Evolutionary conservation across 345 rosid species (phyloP).

Genomic region (Linum usitatissimum): DNA sequence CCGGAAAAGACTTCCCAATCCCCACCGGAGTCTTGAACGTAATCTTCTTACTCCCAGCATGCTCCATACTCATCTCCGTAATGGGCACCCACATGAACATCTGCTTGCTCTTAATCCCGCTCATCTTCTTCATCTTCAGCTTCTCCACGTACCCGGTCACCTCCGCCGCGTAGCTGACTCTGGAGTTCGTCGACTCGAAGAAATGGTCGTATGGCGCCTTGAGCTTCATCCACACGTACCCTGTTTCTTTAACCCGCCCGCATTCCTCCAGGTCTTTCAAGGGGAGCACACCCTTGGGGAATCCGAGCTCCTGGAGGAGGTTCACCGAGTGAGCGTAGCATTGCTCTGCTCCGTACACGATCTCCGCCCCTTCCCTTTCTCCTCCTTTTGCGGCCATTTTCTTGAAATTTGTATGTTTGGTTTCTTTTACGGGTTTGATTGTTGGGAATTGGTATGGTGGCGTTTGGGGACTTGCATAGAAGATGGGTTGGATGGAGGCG

Average conservation of each 20-base stretch:
- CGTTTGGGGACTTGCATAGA: neutral
- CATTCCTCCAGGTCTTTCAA: constrained; percentile 76
- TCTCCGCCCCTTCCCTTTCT: constrained; percentile 59
- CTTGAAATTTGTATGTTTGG: neutral
- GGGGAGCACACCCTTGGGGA: constrained; percentile 83
- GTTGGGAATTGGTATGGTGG: neutral
- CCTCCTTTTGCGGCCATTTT: constrained; percentile 15
- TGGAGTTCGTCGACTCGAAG: constrained; percentile 44
- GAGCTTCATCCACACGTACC: constrained; percentile 91
- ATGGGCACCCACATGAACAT: constrained; percentile 83
- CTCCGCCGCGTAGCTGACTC: constrained; percentile 56
- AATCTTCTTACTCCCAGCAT: constrained; percentile 41
- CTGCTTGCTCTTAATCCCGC: constrained; percentile 83
- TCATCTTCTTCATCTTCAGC: constrained; percentile 81
- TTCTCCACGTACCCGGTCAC: constrained; percentile 80
- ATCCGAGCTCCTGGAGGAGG: constrained; percentile 74
- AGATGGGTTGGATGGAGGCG: neutral
- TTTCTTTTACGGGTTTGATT: neutral
- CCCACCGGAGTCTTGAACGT: constrained; percentile 87
- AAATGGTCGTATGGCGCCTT: constrained; percentile 67
- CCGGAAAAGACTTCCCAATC: constrained; percentile 62
- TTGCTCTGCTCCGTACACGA: constrained; percentile 56
- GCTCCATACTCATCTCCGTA: constrained; percentile 61
- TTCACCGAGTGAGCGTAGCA: constrained; percentile 54
- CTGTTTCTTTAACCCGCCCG: constrained; percentile 66